These are phyloP conservation scores for Venturia pyrina DNA, from an alignment of 2,329 filamentous ascomycete species.

Conservation along the genomic window DNA sequence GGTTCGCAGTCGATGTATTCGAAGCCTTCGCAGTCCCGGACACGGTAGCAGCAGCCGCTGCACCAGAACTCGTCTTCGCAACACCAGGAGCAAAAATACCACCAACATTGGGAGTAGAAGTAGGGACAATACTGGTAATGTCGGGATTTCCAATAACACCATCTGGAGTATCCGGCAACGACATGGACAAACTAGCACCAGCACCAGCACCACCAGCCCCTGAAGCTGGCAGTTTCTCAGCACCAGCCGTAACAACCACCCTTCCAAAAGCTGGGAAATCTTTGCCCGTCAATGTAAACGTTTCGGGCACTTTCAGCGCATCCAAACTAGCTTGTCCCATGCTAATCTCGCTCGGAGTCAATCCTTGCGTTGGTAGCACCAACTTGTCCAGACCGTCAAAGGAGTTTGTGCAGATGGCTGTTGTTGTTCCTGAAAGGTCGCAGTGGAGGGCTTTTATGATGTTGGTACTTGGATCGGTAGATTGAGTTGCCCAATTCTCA, in stretches of 20 bases:
- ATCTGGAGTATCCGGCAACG: not conserved
- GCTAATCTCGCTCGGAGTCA: not conserved
- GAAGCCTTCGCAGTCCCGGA: not conserved
- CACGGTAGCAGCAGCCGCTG: not conserved
- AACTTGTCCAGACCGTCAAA: not conserved
- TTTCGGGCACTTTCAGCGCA: not conserved
- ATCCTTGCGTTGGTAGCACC: not conserved
- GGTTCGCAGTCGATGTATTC: not conserved
- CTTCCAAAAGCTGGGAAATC: constrained; percentile 3
- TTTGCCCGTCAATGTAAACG: not conserved
- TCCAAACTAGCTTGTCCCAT: constrained; percentile 5
- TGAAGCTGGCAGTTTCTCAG: not conserved
- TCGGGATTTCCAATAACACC: not conserved
- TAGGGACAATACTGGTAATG: not conserved
- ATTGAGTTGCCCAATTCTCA: not conserved
- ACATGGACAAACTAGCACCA: not conserved
- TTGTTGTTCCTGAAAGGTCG: not conserved
- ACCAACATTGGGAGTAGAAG: not conserved
- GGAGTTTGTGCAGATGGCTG: constrained; percentile 1
- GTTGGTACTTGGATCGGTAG: not conserved
- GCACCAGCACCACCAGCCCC: not conserved
- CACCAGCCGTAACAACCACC: constrained; percentile 2
- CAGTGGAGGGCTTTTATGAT: not conserved
- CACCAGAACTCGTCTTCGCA: not conserved
- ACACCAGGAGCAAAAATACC: not conserved